Evolutionary conservation across 352 stramenopile species (phyloP).

Genomic region (Phytopythium vexans): DNA sequence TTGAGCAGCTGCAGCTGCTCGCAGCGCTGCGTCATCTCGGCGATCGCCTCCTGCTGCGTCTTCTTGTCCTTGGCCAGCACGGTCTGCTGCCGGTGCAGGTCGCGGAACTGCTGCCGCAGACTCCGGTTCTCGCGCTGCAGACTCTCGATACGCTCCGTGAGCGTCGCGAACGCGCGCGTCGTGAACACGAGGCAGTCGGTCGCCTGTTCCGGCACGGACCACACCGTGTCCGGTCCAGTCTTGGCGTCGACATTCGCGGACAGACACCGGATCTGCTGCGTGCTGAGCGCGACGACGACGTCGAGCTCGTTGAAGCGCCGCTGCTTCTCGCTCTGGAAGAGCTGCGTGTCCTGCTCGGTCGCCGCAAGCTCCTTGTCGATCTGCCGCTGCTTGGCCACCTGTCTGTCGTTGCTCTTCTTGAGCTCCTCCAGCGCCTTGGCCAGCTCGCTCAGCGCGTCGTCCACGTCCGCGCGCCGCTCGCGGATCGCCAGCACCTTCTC

Average conservation of each 20-base stretch:
- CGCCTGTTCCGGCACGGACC: slow-evolving; percentile 53
- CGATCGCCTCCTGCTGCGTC: slow-evolving; percentile 64
- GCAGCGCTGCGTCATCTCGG: slow-evolving; percentile 55
- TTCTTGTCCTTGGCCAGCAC: slow-evolving; percentile 80
- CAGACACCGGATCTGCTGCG: slow-evolving; percentile 70
- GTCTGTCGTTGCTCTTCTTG: slow-evolving; percentile 80
- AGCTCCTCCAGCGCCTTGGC: slow-evolving; percentile 88
- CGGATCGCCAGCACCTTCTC: slow-evolving; percentile 91
- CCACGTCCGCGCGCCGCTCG: slow-evolving; percentile 89
- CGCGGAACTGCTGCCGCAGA: slow-evolving; percentile 85
- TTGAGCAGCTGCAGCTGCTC: slow-evolving; percentile 83
- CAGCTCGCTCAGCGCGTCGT: slow-evolving; percentile 87
- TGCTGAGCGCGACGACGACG: slow-evolving; percentile 75
- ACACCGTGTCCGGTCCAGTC: slow-evolving; percentile 16
- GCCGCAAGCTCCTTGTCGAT: slow-evolving; percentile 91
- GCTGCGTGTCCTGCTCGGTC: slow-evolving; percentile 86
- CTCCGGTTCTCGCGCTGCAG: slow-evolving; percentile 83
- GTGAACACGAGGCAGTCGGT: slow-evolving; percentile 71
- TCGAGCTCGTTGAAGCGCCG: slow-evolving; percentile 87
- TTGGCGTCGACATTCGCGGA: too few relatives aligned
- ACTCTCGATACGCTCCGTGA: slow-evolving; percentile 73
- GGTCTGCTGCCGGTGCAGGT: slow-evolving; percentile 86
- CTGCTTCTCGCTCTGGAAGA: slow-evolving; percentile 94
- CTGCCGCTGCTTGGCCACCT: slow-evolving; percentile 78
- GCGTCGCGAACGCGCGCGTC: slow-evolving; percentile 45